Evolutionary conservation across 2,329 filamentous ascomycete genomes (phyloP).

Genomic region (Didymella pinodella): DNA sequence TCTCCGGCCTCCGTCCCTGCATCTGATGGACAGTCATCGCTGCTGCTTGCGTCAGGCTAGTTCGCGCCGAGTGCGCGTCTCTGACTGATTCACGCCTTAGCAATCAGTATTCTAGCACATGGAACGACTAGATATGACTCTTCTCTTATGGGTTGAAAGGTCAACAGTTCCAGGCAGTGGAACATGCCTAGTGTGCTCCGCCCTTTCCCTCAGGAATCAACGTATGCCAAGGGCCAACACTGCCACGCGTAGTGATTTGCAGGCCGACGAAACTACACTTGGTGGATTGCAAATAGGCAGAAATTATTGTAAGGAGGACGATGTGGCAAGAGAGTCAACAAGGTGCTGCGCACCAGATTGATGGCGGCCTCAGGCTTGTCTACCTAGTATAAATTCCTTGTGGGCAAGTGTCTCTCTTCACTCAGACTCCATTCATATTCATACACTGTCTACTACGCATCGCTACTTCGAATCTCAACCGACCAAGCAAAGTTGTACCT

Average conservation of each 20-base stretch:
- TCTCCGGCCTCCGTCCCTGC: constrained; percentile 8
- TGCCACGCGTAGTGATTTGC: constrained; percentile 13
- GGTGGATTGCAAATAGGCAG: constrained; percentile 17
- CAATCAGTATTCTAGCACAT: constrained; percentile 5
- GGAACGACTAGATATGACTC: constrained; percentile 7
- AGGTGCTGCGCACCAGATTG: background rate
- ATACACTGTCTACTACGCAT: constrained; percentile 5
- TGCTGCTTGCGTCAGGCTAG: background rate
- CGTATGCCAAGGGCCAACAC: constrained; percentile 1
- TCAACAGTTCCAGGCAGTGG: background rate
- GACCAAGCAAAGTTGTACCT: background rate
- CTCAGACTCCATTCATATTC: background rate
- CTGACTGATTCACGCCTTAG: constrained; percentile 4
- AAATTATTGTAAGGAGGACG: background rate
- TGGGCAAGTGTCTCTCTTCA: background rate
- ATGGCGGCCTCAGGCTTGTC: constrained; percentile 5
- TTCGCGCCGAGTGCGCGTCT: constrained; percentile 1
- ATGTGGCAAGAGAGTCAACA: background rate
- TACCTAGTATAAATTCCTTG: constrained; percentile 8
- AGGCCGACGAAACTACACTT: constrained; percentile 3
- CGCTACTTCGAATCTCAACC: background rate
- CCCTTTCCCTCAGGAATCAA: constrained; percentile 18
- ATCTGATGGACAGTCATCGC: constrained; percentile 10
- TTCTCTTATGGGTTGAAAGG: background rate
- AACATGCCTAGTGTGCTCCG: constrained; percentile 9